A percentile compares a stretch with the other conserved stretches of the same genome.
Conservation (phyloP, 2,329 filamentous ascomycete species). For the Claviceps paspali region DNA sequence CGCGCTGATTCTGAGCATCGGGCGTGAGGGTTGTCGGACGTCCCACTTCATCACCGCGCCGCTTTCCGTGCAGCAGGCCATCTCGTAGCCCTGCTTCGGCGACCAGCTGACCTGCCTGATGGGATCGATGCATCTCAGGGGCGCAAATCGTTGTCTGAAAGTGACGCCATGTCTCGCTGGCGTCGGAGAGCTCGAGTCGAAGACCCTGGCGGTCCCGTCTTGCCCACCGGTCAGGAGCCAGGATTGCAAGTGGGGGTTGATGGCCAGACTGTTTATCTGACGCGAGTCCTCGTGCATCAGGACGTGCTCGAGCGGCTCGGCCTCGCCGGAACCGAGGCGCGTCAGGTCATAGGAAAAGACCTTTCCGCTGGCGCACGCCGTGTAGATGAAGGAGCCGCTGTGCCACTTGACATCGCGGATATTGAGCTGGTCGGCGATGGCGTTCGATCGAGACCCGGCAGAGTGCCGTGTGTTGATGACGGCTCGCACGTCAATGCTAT, state of each 20-base stretch:
- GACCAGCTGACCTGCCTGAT: constrained; percentile 53
- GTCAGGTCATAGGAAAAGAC: constrained; percentile 49
- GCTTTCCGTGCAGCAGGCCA: constrained; percentile 49
- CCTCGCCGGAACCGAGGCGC: constrained; percentile 28
- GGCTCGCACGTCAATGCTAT: constrained; percentile 42
- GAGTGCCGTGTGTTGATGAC: constrained; percentile 35
- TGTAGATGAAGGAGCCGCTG: constrained; percentile 39
- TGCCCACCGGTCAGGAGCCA: constrained; percentile 48
- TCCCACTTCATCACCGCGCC: constrained; percentile 51
- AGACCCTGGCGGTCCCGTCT: constrained; percentile 46
- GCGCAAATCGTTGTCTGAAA: constrained; percentile 31
- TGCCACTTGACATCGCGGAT: constrained; percentile 49
- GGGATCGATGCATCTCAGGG: constrained; percentile 21
- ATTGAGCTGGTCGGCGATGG: constrained; percentile 40
- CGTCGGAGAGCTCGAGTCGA: constrained; percentile 37
- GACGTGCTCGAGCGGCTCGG: constrained; percentile 36
- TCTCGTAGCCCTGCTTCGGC: constrained; percentile 42
- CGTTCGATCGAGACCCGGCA: constrained; percentile 24
- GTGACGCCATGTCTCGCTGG: constrained; percentile 33
- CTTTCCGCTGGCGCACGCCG: constrained; percentile 47
- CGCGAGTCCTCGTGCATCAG: constrained; percentile 46
- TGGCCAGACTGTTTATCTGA: constrained; percentile 47
- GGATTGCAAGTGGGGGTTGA: constrained; percentile 43
- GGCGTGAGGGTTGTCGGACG: constrained; percentile 36
- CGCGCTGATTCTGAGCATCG: constrained; percentile 43